These are phyloP conservation scores for Cyclotella distinguenda DNA, from an alignment of 108 stramenopile genomes.

Conservation along the genomic window DNA sequence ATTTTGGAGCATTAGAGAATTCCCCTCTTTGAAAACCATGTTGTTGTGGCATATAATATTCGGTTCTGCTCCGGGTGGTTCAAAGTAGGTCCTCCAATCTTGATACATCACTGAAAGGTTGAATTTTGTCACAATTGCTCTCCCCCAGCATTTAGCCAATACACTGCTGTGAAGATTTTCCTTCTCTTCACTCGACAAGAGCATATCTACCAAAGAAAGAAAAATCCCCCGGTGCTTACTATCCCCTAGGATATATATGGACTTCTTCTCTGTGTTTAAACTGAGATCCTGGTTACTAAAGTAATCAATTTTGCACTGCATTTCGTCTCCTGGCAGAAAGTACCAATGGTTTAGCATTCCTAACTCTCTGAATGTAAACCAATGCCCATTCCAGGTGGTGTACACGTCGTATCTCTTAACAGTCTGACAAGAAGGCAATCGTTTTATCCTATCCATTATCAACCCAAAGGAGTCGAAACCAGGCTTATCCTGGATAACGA, in stretches of 20 bases:
- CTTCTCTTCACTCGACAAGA: conserved; percentile 21
- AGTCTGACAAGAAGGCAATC: conserved; percentile 26
- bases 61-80: background rate
- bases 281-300: conserved; percentile 20
- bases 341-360: conserved; percentile 34
- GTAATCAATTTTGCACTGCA: conserved; percentile 34
- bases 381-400: conserved; percentile 33
- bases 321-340: conserved; percentile 21
- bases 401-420: conserved; percentile 6
- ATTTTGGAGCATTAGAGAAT: conserved; percentile 9
- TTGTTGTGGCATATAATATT: conserved; percentile 40
- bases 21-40: conserved; percentile 11
- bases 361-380: conserved; percentile 1
- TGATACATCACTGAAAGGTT: conserved; percentile 35
- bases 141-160: conserved; percentile 32
- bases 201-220: conserved; percentile 25
- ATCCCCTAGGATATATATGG: conserved; percentile 35
- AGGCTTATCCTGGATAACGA: background rate
- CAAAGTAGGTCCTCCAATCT: conserved; percentile 22
- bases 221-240: conserved; percentile 43
- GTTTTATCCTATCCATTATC: conserved; percentile 8
- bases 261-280: conserved; percentile 19
- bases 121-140: conserved; percentile 18
- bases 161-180: background rate
- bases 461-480: background rate